Evolutionary conservation across 2,329 filamentous ascomycete genomes (phyloP).

Genomic region (Colletotrichum endophyticum): DNA sequence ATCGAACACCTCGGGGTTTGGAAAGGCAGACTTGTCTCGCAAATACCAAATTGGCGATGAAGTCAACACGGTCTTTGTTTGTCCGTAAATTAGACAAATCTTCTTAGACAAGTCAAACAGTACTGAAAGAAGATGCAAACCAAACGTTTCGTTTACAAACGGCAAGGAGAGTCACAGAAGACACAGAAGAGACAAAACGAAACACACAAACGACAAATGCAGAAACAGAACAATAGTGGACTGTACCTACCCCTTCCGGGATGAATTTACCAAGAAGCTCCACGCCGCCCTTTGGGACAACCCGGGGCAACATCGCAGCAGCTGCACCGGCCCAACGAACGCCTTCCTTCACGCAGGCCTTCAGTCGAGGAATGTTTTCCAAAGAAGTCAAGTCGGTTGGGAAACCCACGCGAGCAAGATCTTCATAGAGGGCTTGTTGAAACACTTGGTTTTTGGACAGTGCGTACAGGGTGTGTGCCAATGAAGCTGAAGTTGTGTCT

Average conservation of each 20-base stretch:
- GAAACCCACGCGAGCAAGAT: slow-evolving; percentile 23
- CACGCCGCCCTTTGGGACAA: slow-evolving; percentile 26
- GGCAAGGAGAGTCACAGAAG: neutral
- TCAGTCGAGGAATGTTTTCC: slow-evolving; percentile 25
- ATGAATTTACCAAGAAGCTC: slow-evolving; percentile 26
- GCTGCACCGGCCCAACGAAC: slow-evolving; percentile 31
- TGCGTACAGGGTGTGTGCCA: slow-evolving; percentile 34
- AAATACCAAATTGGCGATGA: slow-evolving; percentile 34
- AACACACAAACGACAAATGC: neutral
- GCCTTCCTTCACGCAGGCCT: slow-evolving; percentile 30
- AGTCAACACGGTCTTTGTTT: slow-evolving; percentile 26
- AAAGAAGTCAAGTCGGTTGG: slow-evolving; percentile 26
- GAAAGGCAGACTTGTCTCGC: slow-evolving; percentile 29
- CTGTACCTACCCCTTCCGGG: slow-evolving; percentile 23
- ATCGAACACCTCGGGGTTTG: slow-evolving; percentile 25
- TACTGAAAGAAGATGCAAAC: neutral
- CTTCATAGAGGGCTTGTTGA: slow-evolving; percentile 26
- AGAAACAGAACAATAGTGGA: neutral
- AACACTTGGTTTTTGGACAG: slow-evolving; percentile 27
- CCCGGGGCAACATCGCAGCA: slow-evolving; percentile 30
- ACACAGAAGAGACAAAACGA: fast-evolving
- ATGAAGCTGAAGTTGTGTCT: slow-evolving; percentile 33
- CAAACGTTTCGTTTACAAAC: neutral
- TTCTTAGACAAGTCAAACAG: neutral
- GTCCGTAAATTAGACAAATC: neutral